Evolutionary conservation across 1,284 basidiomycete genomes (phyloP), one percentile per base, ranked within the genome.

Genomic region (Xanthoconium separans): DNA sequence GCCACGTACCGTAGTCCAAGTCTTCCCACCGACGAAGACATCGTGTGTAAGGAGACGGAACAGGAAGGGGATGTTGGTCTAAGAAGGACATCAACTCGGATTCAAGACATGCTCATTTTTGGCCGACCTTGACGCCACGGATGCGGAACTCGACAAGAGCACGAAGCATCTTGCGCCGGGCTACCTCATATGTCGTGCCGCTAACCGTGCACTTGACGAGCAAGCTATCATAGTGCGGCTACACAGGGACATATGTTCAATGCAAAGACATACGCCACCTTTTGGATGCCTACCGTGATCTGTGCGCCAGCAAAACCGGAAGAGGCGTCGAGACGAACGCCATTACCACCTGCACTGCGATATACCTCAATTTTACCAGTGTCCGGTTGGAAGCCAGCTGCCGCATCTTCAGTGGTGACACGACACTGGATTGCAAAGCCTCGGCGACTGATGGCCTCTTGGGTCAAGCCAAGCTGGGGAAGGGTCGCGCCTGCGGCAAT

Each of bases 311-410:
- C 97, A 65, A 98, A 99, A 64, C 97, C 97, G 60, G 95, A 98
- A 70, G 89, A 91, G 27, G 97, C 93, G 70, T 99, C 97, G 54
- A 99, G 82, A 73, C 97, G 91, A 50, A 99, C 95, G 73, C 97
- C 97, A 71, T 98, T 99, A 60, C 97, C 97, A 75, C 97, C 97
- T 42, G 97, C 96, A 65, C 93, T 95, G 59, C 96, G 89, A 77
- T 99, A 99, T 34, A 99, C 97, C 70, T 99, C 96, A 64, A 99
- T 99, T 75, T 98, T 98, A 60, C 97, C 97, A 3, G 94, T 98
- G 73, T 99, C 97, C 34, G 97, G 97, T 75, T 98, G 94, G 91
- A 99, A 99, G 70, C 79, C 82, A 52, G 83, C 72, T 24, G 91
- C 84, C 10, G 97, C 85, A 73, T 99, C 96, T 75, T 99, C 97